Conservation (phyloP, 163 green algal genomes). For the Chlamydomonas reinhardtii region DNA sequence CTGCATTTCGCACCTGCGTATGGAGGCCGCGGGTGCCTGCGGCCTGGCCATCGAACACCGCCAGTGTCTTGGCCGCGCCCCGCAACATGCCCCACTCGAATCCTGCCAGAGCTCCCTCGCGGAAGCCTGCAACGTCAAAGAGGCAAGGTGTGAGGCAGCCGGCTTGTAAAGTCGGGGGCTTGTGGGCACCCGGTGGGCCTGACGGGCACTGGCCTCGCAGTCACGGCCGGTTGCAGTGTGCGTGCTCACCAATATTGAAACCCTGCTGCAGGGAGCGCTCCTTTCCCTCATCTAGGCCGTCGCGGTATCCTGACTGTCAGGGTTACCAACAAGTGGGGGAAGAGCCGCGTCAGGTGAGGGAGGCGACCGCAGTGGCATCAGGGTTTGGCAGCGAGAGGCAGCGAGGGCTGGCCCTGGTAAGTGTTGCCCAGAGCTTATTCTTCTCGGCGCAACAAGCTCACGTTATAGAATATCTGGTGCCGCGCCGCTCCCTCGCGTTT, state of each 20-base stretch:
- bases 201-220: too few species aligned
- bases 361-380: too few species aligned
- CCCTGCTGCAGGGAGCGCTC: constrained; percentile 57
- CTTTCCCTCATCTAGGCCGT: constrained; percentile 64
- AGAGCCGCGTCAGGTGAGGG: too few species aligned
- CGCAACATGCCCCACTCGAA: constrained; percentile 45
- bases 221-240: too few species aligned
- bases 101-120: constrained; percentile 41
- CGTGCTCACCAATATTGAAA: constrained; percentile 59
- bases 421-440: too few species aligned
- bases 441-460: background rate
- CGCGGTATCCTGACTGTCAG: constrained; percentile 60
- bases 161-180: too few species aligned
- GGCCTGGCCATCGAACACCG: constrained; percentile 42
- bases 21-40: constrained; percentile 20
- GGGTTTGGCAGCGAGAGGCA: too few species aligned
- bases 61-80: constrained; percentile 42
- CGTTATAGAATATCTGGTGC: constrained; percentile 65
- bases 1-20: background rate
- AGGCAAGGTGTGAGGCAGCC: too few species aligned
- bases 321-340: background rate
- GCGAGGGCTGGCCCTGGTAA: too few species aligned
- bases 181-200: too few species aligned
- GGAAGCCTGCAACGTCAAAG: constrained; percentile 35
- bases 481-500: constrained; percentile 75